These are phyloP conservation scores for Nicotiana otophora DNA, from an alignment of 257 asterid species.

Conservation along the genomic window DNA sequence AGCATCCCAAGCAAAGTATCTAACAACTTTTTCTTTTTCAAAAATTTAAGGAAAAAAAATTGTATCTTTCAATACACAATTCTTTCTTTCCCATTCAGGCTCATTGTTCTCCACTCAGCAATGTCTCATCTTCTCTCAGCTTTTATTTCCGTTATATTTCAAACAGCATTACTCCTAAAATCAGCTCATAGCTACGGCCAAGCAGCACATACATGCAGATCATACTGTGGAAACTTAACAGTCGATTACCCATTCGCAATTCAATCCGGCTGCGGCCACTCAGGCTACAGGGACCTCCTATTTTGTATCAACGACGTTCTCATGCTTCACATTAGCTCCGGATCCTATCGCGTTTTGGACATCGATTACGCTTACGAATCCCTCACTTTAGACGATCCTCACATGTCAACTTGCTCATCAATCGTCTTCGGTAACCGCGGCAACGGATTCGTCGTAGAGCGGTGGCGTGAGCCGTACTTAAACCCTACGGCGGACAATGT, in stretches of 20 bases:
- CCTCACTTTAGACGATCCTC: slow-evolving; percentile 78
- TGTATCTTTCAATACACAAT: neutral
- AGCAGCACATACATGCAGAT: slow-evolving; percentile 50
- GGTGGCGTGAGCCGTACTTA: slow-evolving; percentile 59
- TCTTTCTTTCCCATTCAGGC: neutral
- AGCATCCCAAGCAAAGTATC: slow-evolving; percentile 69
- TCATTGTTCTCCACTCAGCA: slow-evolving; percentile 13
- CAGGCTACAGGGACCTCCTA: slow-evolving; percentile 68
- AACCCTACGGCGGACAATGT: slow-evolving; percentile 67
- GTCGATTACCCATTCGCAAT: slow-evolving; percentile 71
- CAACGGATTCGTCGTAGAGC: slow-evolving; percentile 82
- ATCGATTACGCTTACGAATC: slow-evolving; percentile 75
- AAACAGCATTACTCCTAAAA: slow-evolving; percentile 9
- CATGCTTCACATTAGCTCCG: slow-evolving; percentile 81
- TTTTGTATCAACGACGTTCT: slow-evolving; percentile 82
- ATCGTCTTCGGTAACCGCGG: slow-evolving; percentile 71
- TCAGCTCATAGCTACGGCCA: slow-evolving; percentile 28
- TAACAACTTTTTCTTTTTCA: slow-evolving; percentile 4
- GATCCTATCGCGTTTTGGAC: slow-evolving; percentile 82
- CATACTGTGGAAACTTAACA: slow-evolving; percentile 84
- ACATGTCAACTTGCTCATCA: slow-evolving; percentile 80
- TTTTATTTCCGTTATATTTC: slow-evolving; percentile 18
- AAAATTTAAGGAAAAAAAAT: neutral
- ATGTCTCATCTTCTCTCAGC: slow-evolving; percentile 37
- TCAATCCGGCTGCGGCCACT: slow-evolving; percentile 84